Evolutionary conservation across 106 monocot genomes (phyloP).

Genomic region (Platanthera guangdongensis): DNA sequence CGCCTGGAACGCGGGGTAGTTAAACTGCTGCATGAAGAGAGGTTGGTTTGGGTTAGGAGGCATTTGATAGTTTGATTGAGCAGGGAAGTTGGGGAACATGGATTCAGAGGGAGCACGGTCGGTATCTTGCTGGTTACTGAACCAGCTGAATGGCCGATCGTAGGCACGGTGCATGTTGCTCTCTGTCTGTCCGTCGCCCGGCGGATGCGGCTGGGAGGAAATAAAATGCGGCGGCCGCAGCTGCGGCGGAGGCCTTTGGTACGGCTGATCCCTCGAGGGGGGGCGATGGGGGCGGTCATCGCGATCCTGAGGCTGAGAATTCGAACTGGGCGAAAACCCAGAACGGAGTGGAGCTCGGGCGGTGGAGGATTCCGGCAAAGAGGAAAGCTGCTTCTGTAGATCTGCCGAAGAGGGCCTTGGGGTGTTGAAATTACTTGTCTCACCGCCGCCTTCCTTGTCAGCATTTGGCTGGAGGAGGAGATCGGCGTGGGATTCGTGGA

Average conservation of each 20-base stretch:
- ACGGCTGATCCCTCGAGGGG: conserved; percentile 52
- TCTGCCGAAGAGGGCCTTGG: conserved; percentile 35
- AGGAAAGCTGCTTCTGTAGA: conserved; percentile 34
- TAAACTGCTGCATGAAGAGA: conserved; percentile 20
- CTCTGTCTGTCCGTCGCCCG: conserved; percentile 30
- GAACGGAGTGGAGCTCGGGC: conserved; percentile 50
- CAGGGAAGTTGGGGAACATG: conserved; percentile 24
- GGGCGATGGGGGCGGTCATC: conserved; percentile 39
- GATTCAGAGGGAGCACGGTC: conserved; percentile 33
- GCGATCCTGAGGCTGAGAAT: conserved; percentile 48
- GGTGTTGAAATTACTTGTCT: conserved; percentile 30
- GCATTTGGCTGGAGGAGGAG: conserved; percentile 46
- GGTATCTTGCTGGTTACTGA: conserved; percentile 20
- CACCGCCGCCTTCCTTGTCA: conserved; percentile 42
- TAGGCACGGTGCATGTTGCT: conserved; percentile 30
- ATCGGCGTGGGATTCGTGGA: conserved; percentile 56
- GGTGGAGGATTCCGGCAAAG: conserved; percentile 59
- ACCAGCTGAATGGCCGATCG: conserved; percentile 41
- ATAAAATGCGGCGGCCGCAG: conserved; percentile 29
- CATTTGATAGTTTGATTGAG: conserved; percentile 30
- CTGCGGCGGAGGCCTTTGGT: conserved; percentile 29
- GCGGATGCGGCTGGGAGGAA: conserved; percentile 21
- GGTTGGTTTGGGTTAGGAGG: conserved; percentile 32
- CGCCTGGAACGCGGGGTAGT: conserved; percentile 31
- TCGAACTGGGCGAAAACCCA: conserved; percentile 51